Base-by-base conservation (phyloP, 768 basidiomycete genomes). In the Psilocybe azurescens region DNA sequence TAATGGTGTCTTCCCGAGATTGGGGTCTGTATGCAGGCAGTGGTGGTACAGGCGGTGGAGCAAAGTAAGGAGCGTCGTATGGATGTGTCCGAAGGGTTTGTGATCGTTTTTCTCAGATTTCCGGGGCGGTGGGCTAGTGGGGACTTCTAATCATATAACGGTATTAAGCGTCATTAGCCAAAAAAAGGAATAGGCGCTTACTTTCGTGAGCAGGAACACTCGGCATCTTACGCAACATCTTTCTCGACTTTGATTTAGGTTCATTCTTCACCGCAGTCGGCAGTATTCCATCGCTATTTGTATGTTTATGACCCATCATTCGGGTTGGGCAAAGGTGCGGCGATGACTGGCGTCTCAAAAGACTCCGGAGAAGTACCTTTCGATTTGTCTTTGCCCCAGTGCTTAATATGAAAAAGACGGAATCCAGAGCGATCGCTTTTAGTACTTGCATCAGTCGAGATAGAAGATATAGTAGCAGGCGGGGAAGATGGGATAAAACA, bases 61-160 rank as follows among this genome's bases (percentile, higher is more conserved):
- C 83, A 72, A 86, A 87, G 68, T 86, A 88, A 1, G 87, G 86
- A 4, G 86, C 86, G 60, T 84, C 83, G 65, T 89, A 90, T 2
- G 88, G 87, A 53, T 85, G 78, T 1, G 88, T 89, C 33, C 81
- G 70, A 20, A 76, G 67, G 0, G 74, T 69, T 53, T 73, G 70
- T 3, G 78, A 74, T 47, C 73, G 73, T 63, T 78, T 80, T 78
- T 80, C 59, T 71, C 71, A 36, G 68, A 48, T 58, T 57, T 65
- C 53, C 69, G 53, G 24, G 49, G 16, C 5, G 59, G 28, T 48
- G 56, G 38, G n/a, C 8, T 36, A 29, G 5, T 24, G 20, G 30
- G 11, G 36, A 33, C 32, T 58, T 58, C 48, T 38, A 18, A 14
- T 9, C 20, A 36, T 9, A 33, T 29, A 49, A 18, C 47, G 29